Base-by-base conservation (phyloP, 1,284 basidiomycete genomes). In the Papiliotrema fonsecae region DNA sequence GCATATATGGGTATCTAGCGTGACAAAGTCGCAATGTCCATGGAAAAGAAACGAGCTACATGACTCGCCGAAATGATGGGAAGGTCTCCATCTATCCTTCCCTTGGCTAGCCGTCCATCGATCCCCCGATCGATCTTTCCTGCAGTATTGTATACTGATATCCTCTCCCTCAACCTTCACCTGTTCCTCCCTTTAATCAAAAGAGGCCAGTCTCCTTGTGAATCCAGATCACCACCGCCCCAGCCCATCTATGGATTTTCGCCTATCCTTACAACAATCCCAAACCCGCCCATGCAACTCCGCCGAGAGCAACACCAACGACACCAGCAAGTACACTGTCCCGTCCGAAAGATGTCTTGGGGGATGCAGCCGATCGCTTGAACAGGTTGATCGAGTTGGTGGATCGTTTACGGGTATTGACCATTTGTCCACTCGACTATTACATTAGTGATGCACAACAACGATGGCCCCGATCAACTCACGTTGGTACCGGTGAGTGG, bases 401-500 rank as follows among this genome's bases (percentile, higher is more conserved):
- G 16, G 56, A 58, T 34, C 64, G 58, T 54, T 64, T 65, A 48
- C 64, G 45, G 2, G 61, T 56, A 26, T 51, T 45, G 16, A 52
- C 53, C 5, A 58, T 60, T 40, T 67, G 64, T 13, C 64, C 64
- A 26, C 56, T 56, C 18, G 64, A 61, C 62, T 64, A 45, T 0
- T 21, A 13, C 19, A 40, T 4, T 21, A 11, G n/a, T 13, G 9
- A 9, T 13, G n/a, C n/a, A n/a, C n/a, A n/a, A n/a, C n/a, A n/a
- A n/a, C n/a, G n/a, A n/a, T n/a, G n/a, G n/a, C n/a, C n/a, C n/a
- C n/a, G 28, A 28, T 16, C 26, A 21, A 61, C 65, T 61, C 47
- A 65, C 66, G 58, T 74, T 75, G 30, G 62, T 65, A 45, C 74
- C 74, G 18, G 67, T 69, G 19, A 75, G 57, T 37, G 61, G 38